Evolutionary conservation across 2,329 filamentous ascomycete genomes (phyloP).

Genomic region (Xylaria sp.): DNA sequence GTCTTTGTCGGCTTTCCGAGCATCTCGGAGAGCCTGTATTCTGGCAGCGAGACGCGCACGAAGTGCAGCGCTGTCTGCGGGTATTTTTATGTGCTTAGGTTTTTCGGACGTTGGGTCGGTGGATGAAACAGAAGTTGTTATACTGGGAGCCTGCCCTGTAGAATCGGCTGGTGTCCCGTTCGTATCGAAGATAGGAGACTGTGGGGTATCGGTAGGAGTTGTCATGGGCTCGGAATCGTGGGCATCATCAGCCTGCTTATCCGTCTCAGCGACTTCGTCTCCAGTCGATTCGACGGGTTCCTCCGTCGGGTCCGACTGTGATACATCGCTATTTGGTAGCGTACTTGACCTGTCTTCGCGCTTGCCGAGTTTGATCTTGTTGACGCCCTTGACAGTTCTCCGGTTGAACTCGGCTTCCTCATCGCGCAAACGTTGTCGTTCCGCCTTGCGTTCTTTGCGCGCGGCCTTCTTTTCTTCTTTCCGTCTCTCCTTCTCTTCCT

Average conservation of each 20-base stretch:
- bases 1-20: conserved; percentile 87
- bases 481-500: conserved; percentile 55
- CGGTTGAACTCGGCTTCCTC: conserved; percentile 55
- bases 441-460: conserved; percentile 57
- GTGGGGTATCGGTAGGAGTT: conserved; percentile 60
- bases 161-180: conserved; percentile 55
- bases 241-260: conserved; percentile 40
- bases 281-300: conserved; percentile 45
- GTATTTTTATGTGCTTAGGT: conserved; percentile 73
- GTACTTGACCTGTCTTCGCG: conserved; percentile 46
- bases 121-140: conserved; percentile 76
- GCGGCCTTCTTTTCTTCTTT: conserved; percentile 63
- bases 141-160: conserved; percentile 61
- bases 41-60: conserved; percentile 82
- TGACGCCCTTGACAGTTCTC: conserved; percentile 51
- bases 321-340: conserved; percentile 28
- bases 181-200: conserved; percentile 71
- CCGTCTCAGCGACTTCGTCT: conserved; percentile 39
- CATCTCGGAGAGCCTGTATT: conserved; percentile 85
- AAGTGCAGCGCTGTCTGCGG: conserved; percentile 77
- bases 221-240: conserved; percentile 45
- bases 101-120: conserved; percentile 68
- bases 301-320: conserved; percentile 28
- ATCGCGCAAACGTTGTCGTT: conserved; percentile 52
- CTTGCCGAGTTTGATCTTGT: conserved; percentile 49